phyloP scores from a whole-genome alignment of 2,329 filamentous ascomycete genomes.

The Arthrobotrys pseudoclavata region DNA sequence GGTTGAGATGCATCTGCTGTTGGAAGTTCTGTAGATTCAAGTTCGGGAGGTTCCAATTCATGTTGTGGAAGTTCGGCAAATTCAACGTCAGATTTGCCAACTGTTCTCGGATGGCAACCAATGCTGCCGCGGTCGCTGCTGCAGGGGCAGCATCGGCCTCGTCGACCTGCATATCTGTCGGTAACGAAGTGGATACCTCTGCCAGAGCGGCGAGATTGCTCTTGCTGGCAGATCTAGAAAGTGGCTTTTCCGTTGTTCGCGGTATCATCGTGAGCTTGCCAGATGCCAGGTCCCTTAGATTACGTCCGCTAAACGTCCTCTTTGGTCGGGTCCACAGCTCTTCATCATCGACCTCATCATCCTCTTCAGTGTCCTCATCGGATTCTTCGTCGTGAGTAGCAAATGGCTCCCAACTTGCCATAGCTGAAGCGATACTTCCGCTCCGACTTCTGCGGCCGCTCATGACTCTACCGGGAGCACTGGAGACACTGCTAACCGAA shows the following conservation, averaged over 20 bases:
- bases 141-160: constrained; percentile 69
- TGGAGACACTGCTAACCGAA: constrained; percentile 76
- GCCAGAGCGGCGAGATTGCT: constrained; percentile 65
- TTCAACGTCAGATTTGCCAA: constrained; percentile 80
- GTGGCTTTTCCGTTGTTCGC: constrained; percentile 45
- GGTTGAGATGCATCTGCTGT: constrained; percentile 63
- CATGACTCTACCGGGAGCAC: constrained; percentile 66
- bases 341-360: constrained; percentile 64
- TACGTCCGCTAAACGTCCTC: constrained; percentile 63
- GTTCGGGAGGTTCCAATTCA: constrained; percentile 73
- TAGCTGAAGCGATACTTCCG: constrained; percentile 67
- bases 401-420: constrained; percentile 62
- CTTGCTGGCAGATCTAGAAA: constrained; percentile 46
- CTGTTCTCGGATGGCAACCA: constrained; percentile 75
- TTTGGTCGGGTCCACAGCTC: constrained; percentile 65
- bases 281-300: constrained; percentile 54
- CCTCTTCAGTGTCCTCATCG: constrained; percentile 66
- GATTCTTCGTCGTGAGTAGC: constrained; percentile 67
- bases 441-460: constrained; percentile 68
- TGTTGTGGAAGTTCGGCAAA: constrained; percentile 77
- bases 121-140: constrained; percentile 75
- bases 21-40: constrained; percentile 79
- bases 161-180: constrained; percentile 58
- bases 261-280: constrained; percentile 57
- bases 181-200: constrained; percentile 60